Evolutionary conservation across 371 early-diverging fungal genomes (phyloP).

Genomic region (Mucor mucedo): DNA sequence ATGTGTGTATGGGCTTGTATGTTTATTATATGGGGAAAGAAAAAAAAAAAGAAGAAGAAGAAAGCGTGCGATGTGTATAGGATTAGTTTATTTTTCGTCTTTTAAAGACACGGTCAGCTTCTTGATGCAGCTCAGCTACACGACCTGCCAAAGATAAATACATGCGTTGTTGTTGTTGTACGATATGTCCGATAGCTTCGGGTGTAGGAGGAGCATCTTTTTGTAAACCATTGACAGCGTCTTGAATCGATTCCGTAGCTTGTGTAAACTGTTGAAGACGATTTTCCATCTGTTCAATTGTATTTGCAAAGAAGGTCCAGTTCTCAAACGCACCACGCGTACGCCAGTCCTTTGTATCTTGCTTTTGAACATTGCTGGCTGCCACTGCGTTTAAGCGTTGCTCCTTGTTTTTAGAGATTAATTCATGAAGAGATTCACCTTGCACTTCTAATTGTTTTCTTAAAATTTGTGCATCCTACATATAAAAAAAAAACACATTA

Average conservation of each 20-base stretch:
- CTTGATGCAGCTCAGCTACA: constrained; percentile 27
- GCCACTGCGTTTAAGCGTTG: constrained; percentile 20
- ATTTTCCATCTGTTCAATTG: constrained; percentile 14
- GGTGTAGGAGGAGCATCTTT: constrained; percentile 5
- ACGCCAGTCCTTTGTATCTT: constrained; percentile 26
- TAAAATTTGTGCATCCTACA: constrained; percentile 28
- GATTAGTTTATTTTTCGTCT: constrained; percentile 16
- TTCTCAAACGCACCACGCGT: constrained; percentile 23
- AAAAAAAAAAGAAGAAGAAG: too few species aligned
- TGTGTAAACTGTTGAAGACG: constrained; percentile 7
- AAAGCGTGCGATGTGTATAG: too few species aligned
- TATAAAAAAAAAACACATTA: not conserved
- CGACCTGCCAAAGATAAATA: constrained; percentile 27
- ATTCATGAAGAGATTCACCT: constrained; percentile 10
- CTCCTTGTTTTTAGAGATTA: constrained; percentile 20
- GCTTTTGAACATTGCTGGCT: constrained; percentile 15
- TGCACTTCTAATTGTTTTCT: constrained; percentile 18
- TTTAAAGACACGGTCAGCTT: constrained; percentile 20
- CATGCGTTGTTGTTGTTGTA: constrained; percentile 14
- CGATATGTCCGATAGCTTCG: not conserved
- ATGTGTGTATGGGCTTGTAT: too few species aligned
- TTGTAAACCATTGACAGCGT: constrained; percentile 16
- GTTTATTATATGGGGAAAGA: too few species aligned
- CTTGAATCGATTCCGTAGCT: constrained; percentile 15
- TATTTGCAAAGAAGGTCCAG: constrained; percentile 20